These are phyloP conservation scores for Tranzscheliella williamsii DNA, from an alignment of 1,284 basidiomycete genomes.

Conservation along the genomic window DNA sequence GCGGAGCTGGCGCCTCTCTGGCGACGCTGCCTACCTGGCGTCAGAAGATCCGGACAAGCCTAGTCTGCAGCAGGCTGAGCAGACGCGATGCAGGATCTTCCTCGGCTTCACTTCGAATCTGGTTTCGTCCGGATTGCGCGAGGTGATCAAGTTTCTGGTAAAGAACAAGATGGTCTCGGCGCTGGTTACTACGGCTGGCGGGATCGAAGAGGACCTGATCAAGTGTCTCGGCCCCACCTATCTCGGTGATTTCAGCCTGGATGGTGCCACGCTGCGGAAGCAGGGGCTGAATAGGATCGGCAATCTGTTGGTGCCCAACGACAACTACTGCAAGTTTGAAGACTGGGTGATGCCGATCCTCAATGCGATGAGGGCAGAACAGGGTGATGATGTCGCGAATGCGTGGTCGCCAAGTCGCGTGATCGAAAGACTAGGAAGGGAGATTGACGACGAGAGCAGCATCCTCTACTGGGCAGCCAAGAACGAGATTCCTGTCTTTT, in stretches of 20 bases:
- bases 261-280: slow-evolving; percentile 82
- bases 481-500: slow-evolving; percentile 98
- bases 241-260: slow-evolving; percentile 81
- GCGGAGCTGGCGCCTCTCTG: slow-evolving; percentile 61
- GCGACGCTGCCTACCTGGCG: slow-evolving; percentile 29
- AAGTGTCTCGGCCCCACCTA: slow-evolving; percentile 97
- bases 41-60: slow-evolving; percentile 36
- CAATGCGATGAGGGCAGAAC: slow-evolving; percentile 86
- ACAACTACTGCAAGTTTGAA: slow-evolving; percentile 99
- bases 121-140: slow-evolving; percentile 93
- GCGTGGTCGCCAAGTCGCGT: slow-evolving; percentile 91
- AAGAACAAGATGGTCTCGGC: slow-evolving; percentile 88
- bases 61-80: slow-evolving; percentile 64
- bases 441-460: slow-evolving; percentile 89
- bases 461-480: slow-evolving; percentile 96
- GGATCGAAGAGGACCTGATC: slow-evolving; percentile 98
- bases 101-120: slow-evolving; percentile 98
- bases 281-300: slow-evolving; percentile 94
- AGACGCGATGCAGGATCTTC: slow-evolving; percentile 82
- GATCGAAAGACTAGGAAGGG: slow-evolving; percentile 86
- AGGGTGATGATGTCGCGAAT: slow-evolving; percentile 69
- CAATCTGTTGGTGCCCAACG: slow-evolving; percentile 96
- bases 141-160: slow-evolving; percentile 88
- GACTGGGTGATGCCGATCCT: slow-evolving; percentile 97
- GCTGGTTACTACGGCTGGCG: slow-evolving; percentile 95